phyloP scores from a whole-genome alignment of 163 green algal species.

The Chlamydomonas reinhardtii region DNA sequence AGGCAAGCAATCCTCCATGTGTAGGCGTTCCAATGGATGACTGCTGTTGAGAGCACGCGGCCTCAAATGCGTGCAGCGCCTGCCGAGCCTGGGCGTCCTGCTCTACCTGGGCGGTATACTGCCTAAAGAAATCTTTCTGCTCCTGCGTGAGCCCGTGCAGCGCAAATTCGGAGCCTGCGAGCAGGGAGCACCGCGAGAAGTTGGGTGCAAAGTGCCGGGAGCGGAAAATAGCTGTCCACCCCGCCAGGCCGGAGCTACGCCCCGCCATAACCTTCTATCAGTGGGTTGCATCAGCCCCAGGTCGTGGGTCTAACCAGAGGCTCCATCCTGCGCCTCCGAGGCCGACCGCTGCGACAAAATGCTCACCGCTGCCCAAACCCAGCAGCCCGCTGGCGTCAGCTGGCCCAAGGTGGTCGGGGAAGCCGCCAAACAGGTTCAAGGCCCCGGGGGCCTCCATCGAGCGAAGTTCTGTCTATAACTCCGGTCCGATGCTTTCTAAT shows the following conservation, averaged over 20 bases:
- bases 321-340: neutral
- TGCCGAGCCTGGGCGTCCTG: constrained; percentile 24
- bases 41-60: neutral
- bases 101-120: constrained; percentile 29
- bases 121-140: constrained; percentile 35
- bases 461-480: no score
- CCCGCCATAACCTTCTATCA: no score
- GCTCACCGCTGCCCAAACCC: neutral
- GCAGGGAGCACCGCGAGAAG: no score
- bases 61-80: constrained; percentile 28
- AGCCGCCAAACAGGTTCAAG: constrained; percentile 38
- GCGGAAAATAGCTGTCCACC: neutral
- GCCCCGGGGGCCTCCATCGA: neutral
- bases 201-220: neutral
- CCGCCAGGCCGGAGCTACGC: neutral
- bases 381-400: neutral
- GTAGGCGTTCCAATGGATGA: constrained; percentile 9
- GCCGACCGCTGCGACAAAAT: neutral
- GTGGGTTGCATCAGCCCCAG: neutral
- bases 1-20: neutral
- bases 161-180: constrained; percentile 9
- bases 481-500: no score
- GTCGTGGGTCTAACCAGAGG: no score
- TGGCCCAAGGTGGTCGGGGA: neutral
- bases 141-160: constrained; percentile 29